Percentiles rank a stretch among this genome's conserved stretches.
Conservation (phyloP, 371 early-diverging fungal genomes). For the Parasitella parasitica region DNA sequence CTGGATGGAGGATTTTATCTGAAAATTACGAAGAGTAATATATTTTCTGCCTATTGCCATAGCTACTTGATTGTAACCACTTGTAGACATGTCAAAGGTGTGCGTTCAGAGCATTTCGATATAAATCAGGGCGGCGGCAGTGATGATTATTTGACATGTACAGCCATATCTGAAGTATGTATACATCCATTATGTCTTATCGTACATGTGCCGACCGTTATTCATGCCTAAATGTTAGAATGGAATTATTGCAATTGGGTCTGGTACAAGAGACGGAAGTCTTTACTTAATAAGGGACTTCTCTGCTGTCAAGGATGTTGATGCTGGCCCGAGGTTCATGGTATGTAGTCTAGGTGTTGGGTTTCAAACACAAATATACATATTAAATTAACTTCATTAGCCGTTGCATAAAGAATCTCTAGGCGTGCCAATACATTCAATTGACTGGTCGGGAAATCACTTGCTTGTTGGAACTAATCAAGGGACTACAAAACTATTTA, state of each 20-base stretch:
- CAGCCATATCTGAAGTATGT: constrained; percentile 32
- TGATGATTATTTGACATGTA: constrained; percentile 29
- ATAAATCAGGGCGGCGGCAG: constrained; percentile 7
- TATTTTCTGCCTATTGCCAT: too few relatives aligned
- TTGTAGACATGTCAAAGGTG: constrained; percentile 22
- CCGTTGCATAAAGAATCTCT: constrained; percentile 20
- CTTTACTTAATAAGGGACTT: constrained; percentile 35
- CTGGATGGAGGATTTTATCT: constrained; percentile 30
- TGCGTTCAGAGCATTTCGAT: constrained; percentile 23
- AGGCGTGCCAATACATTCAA: constrained; percentile 27
- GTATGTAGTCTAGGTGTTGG: too few relatives aligned
- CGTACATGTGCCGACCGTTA: neutral
- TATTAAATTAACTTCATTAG: too few relatives aligned
- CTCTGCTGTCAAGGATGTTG: constrained; percentile 6
- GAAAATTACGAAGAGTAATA: constrained; percentile 29
- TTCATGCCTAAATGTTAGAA: neutral
- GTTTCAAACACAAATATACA: too few relatives aligned
- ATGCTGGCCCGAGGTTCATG: neutral
- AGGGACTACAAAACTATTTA: constrained; percentile 17
- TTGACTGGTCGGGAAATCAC: constrained; percentile 34
- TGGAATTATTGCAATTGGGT: constrained; percentile 30
- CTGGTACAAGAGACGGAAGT: constrained; percentile 15
- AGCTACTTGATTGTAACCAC: too few relatives aligned
- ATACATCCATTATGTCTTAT: neutral
- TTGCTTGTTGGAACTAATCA: constrained; percentile 28